These are phyloP conservation scores for Daldinia vernicosa DNA, from an alignment of 495 filamentous ascomycete genomes.

Conservation along the genomic window DNA sequence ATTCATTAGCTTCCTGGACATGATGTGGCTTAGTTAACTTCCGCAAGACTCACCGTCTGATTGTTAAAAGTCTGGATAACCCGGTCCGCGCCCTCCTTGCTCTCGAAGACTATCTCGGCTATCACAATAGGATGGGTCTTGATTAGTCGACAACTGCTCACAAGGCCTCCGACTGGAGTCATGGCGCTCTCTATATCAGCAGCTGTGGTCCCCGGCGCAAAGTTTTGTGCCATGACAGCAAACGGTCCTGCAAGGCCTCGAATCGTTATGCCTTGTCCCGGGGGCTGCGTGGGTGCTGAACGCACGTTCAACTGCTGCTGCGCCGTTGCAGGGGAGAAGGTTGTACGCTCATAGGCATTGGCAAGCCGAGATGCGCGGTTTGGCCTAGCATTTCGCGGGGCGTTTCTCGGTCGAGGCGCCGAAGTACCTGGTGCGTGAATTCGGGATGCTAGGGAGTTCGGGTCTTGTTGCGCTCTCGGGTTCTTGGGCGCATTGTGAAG, in stretches of 20 bases:
- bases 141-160: slow-evolving; percentile 75
- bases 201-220: slow-evolving; percentile 90
- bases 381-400: slow-evolving; percentile 40
- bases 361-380: slow-evolving; percentile 39
- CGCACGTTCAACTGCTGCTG: slow-evolving; percentile 50
- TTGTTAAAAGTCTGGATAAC: slow-evolving; percentile 87
- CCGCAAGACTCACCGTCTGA: slow-evolving; percentile 69
- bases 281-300: slow-evolving; percentile 42
- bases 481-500: slow-evolving; percentile 52
- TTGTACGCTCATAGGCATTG: slow-evolving; percentile 37
- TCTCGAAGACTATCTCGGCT: slow-evolving; percentile 84
- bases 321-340: slow-evolving; percentile 41
- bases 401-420: slow-evolving; percentile 28
- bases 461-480: slow-evolving; percentile 45
- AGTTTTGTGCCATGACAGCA: slow-evolving; percentile 86
- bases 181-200: slow-evolving; percentile 93
- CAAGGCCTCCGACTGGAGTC: slow-evolving; percentile 73
- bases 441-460: slow-evolving; percentile 55
- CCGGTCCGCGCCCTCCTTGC: slow-evolving; percentile 78
- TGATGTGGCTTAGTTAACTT: not conserved
- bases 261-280: slow-evolving; percentile 71
- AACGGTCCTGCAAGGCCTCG: slow-evolving; percentile 82
- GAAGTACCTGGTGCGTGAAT: slow-evolving; percentile 52
- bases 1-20: slow-evolving; percentile 12
- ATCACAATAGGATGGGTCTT: slow-evolving; percentile 79